phyloP scores from a whole-genome alignment of 306 rosid species.

The Medicago ruthenica region DNA sequence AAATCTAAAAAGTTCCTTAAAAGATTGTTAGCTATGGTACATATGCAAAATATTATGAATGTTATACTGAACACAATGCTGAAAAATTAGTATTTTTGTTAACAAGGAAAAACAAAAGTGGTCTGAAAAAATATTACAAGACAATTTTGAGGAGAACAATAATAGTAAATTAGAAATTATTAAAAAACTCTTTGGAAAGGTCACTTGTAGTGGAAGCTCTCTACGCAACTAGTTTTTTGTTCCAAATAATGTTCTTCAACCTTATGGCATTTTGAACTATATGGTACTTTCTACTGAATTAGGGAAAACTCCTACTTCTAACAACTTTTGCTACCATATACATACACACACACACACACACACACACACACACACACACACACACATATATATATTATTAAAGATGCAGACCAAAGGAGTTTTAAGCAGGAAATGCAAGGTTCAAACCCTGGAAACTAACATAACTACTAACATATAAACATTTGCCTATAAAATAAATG shows the following conservation, averaged over 20 bases:
- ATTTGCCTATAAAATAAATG: not conserved
- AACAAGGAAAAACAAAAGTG: constrained; percentile 17
- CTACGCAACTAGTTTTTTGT: not conserved
- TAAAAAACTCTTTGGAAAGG: constrained; percentile 10
- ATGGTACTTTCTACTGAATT: not conserved
- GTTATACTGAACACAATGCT: not conserved
- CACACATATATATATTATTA: too few species aligned
- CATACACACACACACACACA: too few species aligned
- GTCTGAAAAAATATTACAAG: constrained; percentile 16
- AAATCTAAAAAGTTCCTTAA: not conserved
- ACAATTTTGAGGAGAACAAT: too few species aligned
- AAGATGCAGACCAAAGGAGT: not conserved
- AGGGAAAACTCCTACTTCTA: not conserved
- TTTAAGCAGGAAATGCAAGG: not conserved
- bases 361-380: too few species aligned
- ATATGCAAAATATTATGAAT: not conserved
- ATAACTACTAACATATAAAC: too few species aligned
- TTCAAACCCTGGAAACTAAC: not conserved
- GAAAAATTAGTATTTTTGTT: constrained; percentile 17
- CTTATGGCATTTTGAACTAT: not conserved
- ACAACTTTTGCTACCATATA: not conserved
- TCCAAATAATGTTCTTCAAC: not conserved
- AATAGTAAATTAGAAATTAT: not conserved
- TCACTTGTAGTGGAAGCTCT: not conserved
- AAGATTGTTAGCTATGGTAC: not conserved